Evolutionary conservation across 495 filamentous ascomycete species (phyloP).

Genomic region (Podospora appendiculata): DNA sequence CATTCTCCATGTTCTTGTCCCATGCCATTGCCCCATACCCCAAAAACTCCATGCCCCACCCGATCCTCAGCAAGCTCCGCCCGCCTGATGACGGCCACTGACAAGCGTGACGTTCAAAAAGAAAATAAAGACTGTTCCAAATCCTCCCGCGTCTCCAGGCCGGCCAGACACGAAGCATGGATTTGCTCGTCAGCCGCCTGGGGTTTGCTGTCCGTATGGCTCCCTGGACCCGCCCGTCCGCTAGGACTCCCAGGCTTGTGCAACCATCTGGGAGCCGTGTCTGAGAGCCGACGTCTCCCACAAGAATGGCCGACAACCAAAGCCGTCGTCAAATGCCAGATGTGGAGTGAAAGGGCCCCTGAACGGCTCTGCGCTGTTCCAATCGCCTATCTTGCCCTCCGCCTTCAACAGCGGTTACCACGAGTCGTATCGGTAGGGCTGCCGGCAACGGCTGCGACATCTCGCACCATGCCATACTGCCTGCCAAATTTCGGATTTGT

Average conservation of each 20-base stretch:
- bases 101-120: no score
- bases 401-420: not conserved
- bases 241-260: not conserved
- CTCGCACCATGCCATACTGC: not conserved
- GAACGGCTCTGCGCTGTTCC: not conserved
- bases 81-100: no score
- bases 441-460: not conserved
- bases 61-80: no score
- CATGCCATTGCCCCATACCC: no score
- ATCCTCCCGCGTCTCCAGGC: not conserved
- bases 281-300: not conserved
- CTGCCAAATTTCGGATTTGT: no score
- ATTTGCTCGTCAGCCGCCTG: not conserved
- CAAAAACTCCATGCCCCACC: no score
- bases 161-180: not conserved
- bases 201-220: not conserved
- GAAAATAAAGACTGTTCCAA: no score
- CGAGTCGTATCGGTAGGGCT: not conserved
- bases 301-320: not conserved
- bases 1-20: no score
- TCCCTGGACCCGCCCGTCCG: not conserved
- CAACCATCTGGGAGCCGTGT: not conserved
- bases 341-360: not conserved
- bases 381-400: not conserved
- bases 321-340: not conserved